Conservation (phyloP, 108 stramenopile species). For the Cylindrotheca fusiformis region DNA sequence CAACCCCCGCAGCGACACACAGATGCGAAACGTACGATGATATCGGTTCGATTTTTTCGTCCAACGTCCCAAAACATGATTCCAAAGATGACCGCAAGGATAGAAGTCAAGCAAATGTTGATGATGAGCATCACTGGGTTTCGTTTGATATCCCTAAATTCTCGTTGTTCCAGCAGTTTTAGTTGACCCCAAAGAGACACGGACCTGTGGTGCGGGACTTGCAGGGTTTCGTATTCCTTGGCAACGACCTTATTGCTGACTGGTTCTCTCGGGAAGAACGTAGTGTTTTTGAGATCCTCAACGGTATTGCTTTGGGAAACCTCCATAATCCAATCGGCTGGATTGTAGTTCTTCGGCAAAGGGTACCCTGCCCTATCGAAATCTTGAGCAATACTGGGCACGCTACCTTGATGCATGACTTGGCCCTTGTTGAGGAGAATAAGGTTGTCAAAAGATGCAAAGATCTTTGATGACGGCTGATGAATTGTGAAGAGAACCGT, state of each 20-base stretch:
- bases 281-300: slow-evolving; percentile 31
- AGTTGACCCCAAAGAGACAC: slow-evolving; percentile 15
- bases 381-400: neutral
- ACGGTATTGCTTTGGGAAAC: slow-evolving; percentile 47
- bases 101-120: slow-evolving; percentile 39
- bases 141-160: slow-evolving; percentile 21
- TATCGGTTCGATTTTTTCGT: neutral
- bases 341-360: slow-evolving; percentile 62
- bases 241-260: slow-evolving; percentile 13
- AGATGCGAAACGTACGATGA: slow-evolving; percentile 5
- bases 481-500: slow-evolving; percentile 74
- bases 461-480: slow-evolving; percentile 67
- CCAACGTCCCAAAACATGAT: slow-evolving; percentile 40
- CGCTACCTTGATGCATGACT: slow-evolving; percentile 46
- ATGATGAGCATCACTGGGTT: slow-evolving; percentile 37
- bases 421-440: slow-evolving; percentile 53
- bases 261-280: slow-evolving; percentile 30
- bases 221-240: slow-evolving; percentile 16
- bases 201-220: neutral
- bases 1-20: too few relatives aligned
- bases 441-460: slow-evolving; percentile 48
- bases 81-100: slow-evolving; percentile 43
- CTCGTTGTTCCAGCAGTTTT: slow-evolving; percentile 25
- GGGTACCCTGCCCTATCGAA: slow-evolving; percentile 30
- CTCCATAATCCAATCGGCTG: slow-evolving; percentile 72